Evolutionary conservation across 2,329 filamentous ascomycete genomes (phyloP), one percentile per base, ranked within the genome.

Genomic region (Aphanocladium album): DNA sequence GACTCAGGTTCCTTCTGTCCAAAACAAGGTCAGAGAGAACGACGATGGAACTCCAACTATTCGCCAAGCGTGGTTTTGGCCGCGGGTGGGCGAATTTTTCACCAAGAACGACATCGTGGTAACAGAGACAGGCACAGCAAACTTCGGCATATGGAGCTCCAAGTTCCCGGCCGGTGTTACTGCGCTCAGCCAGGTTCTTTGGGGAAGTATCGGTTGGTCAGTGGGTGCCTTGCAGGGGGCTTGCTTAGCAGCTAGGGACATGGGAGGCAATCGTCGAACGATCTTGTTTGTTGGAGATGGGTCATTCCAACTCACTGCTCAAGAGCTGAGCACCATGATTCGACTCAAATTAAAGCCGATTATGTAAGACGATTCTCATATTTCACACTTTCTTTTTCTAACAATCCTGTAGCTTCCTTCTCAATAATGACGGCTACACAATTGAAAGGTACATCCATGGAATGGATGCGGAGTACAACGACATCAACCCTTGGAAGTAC

Each of bases 261-360:
- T 76, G 41, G 79, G 77, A 5, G 73, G 74, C 37, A 79, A 84
- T 55, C 77, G 85, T 27, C 80, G 92, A 62, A 91, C 89, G 0
- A 87, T 97, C 50, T 79, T 96, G 41, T 93, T 96, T 69, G 90
- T 92, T n/a, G 92, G 92, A 25, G 92, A 96, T 68, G 92, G 92
- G 30, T 91, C 87, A 61, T 87, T 96, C 74, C 91, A 96, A 72
- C 80, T 96, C 61, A 96, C 91, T 0, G 88, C 84, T 0, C 91
- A 96, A 72, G 91, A 95, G 74, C 71, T 96, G 64, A 89, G 86
- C 73, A 95, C 91, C 12, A 93, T 96, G 82, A 84, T 96, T 64
- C 83, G 87, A 33, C 87, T 90, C 62, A 80, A 83, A 25, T 78
- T 96, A 61, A 87, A 88, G 63, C 84, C 90, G 21, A 93, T 92